These are phyloP conservation scores for Jatropha podagrica DNA, from an alignment of 441 rosid genomes.

Conservation along the genomic window DNA sequence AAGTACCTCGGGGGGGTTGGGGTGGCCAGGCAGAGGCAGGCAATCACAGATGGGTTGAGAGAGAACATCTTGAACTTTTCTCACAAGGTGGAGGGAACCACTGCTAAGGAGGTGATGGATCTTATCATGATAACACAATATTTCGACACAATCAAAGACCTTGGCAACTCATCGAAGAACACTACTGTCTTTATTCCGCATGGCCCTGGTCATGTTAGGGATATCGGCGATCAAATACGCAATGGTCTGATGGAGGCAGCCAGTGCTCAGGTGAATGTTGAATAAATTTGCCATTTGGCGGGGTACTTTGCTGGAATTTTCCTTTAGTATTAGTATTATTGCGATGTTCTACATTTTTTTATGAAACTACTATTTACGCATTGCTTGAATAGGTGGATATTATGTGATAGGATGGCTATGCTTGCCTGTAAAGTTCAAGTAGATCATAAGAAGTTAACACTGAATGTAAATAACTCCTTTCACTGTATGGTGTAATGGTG, in stretches of 20 bases:
- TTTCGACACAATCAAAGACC: slow-evolving; percentile 91
- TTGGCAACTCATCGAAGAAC: slow-evolving; percentile 86
- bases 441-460: background rate
- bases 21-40: slow-evolving; percentile 98
- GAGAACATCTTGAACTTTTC: slow-evolving; percentile 96
- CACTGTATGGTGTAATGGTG: background rate
- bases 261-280: slow-evolving; percentile 40
- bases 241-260: slow-evolving; percentile 87
- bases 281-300: slow-evolving; percentile 1
- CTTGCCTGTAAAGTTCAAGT: background rate
- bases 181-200: slow-evolving; percentile 93
- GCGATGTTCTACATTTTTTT: background rate
- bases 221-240: slow-evolving; percentile 79
- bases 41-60: slow-evolving; percentile 88
- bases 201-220: slow-evolving; percentile 96
- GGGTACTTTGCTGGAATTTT: background rate
- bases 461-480: background rate
- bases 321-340: background rate
- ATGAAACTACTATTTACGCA: background rate
- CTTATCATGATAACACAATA: slow-evolving; percentile 95
- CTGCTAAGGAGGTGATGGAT: slow-evolving; percentile 96
- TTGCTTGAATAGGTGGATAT: slow-evolving; percentile 1
- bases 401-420: background rate
- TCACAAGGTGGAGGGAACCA: slow-evolving; percentile 80
- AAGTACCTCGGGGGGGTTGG: slow-evolving; percentile 95